A percentile compares a stretch with the other conserved stretches of the same genome.
These are phyloP conservation scores for Epichloe baconii DNA, from an alignment of 2,329 filamentous ascomycete species.

Conservation along the genomic window DNA sequence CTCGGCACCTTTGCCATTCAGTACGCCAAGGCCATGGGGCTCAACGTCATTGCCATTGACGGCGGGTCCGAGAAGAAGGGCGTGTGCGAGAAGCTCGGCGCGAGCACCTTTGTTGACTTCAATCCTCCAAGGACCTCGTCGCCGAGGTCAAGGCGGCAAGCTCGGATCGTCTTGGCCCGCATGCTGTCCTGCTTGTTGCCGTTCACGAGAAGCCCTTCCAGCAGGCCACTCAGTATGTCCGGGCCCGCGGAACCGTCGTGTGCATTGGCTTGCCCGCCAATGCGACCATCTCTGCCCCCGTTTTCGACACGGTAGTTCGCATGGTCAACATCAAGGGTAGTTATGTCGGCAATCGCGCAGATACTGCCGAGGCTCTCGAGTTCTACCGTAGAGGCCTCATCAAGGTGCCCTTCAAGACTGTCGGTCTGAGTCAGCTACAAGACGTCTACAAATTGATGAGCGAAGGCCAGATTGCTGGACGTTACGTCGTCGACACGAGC, in stretches of 20 bases:
- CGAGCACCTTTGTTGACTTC: slow-evolving; percentile 70
- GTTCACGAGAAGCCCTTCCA: slow-evolving; percentile 89
- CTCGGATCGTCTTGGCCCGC: slow-evolving; percentile 67
- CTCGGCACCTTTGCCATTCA: slow-evolving; percentile 69
- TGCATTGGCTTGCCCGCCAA: slow-evolving; percentile 80
- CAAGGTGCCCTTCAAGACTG: slow-evolving; percentile 74
- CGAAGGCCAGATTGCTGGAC: slow-evolving; percentile 58
- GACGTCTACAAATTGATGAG: slow-evolving; percentile 68
- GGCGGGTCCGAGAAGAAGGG: slow-evolving; percentile 67
- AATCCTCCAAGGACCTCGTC: slow-evolving; percentile 61
- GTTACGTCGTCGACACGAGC: slow-evolving; percentile 67
- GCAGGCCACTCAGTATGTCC: slow-evolving; percentile 80
- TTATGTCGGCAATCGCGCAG: slow-evolving; percentile 86
- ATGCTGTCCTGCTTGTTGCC: slow-evolving; percentile 77
- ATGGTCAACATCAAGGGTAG: slow-evolving; percentile 90
- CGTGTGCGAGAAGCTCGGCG: slow-evolving; percentile 58
- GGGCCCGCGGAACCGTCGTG: slow-evolving; percentile 68
- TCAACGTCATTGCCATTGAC: slow-evolving; percentile 71
- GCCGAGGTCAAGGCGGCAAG: slow-evolving; percentile 74
- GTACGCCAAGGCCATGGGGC: slow-evolving; percentile 84
- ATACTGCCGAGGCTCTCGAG: slow-evolving; percentile 78
- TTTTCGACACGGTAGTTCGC: slow-evolving; percentile 77
- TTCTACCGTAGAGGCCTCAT: slow-evolving; percentile 78
- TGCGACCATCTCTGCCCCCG: slow-evolving; percentile 68
- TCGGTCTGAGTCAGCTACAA: slow-evolving; percentile 67